Evolutionary conservation across 768 basidiomycete species (phyloP).

Genomic region (Phylloporus arenicola): DNA sequence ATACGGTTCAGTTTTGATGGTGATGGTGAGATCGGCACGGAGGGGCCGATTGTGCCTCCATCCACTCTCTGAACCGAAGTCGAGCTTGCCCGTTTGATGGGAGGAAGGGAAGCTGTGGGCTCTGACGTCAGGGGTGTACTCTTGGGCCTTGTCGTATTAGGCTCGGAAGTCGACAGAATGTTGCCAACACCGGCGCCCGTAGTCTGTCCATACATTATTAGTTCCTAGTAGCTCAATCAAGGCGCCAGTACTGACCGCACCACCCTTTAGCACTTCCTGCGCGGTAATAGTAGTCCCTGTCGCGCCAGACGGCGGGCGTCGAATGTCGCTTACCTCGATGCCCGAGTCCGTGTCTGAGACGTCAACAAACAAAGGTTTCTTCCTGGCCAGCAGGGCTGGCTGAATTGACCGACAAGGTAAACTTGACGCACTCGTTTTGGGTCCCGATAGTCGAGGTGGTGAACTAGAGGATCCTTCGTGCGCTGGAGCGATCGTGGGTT

Average conservation of each 20-base stretch:
- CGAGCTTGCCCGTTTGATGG: not conserved
- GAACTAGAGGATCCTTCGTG: constrained; percentile 13
- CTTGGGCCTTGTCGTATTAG: not conserved
- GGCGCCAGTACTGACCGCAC: constrained; percentile 7
- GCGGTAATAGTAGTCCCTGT: not conserved
- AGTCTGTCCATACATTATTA: constrained; percentile 7
- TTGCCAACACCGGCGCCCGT: not conserved
- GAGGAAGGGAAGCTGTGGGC: not conserved
- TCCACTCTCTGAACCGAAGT: not conserved
- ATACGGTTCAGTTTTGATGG: constrained; percentile 13
- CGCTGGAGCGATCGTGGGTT: not conserved
- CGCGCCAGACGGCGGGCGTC: not conserved
- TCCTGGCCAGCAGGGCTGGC: not conserved
- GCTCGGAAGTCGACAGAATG: not conserved
- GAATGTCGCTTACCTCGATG: constrained; percentile 14
- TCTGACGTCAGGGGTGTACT: not conserved
- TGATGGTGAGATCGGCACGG: not conserved
- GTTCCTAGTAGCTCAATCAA: not conserved
- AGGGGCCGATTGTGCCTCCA: not conserved
- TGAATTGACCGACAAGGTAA: not conserved
- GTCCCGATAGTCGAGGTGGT: not conserved
- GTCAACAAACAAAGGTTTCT: constrained; percentile 17
- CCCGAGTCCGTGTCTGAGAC: constrained; percentile 24
- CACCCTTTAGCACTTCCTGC: not conserved
- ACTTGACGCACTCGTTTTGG: not conserved